Base-by-base conservation (phyloP, 2,329 filamentous ascomycete species). In the Cladophialophora chaetospira region DNA sequence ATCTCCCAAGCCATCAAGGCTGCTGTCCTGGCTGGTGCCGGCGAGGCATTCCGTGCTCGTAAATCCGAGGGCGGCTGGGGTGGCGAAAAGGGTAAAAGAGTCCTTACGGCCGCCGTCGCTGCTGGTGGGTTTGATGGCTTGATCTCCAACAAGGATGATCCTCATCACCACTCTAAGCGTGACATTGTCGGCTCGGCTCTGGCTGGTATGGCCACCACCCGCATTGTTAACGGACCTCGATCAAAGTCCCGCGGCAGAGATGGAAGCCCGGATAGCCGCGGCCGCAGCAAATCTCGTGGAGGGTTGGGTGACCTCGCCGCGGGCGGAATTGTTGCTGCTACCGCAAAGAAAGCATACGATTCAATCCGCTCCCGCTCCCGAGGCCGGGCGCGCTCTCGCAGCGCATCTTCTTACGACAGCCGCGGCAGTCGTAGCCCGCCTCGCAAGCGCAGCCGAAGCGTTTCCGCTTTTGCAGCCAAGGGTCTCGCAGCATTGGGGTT, bases 51-150 rank as follows among this genome's bases (percentile, higher is more conserved):
- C 80, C 88, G 90, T 60, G 87, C 91, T 55, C 87, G 92, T 70
- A 96, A 93, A 68, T 88, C 94, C 61, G 88, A 91, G 2, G 93
- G 93, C 53, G 84, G 87, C 40, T 97, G 92, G 91, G 88, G 87
- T 62, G 93, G 92, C 33, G 88, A 89, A 62, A 97, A 97, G 75
- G 90, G 91, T 64, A 94, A 91, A 77, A 90, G 93, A 50, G 84
- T 97, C 58, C 82, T 96, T 46, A 97, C 93, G 19, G 92, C 91
- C 45, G 93, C 93, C 31, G 73, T 86, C 23, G 88, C 90, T 73
- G 91, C 93, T 58, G 93, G 89, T 64, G 89, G 91, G 56, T 88
- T 96, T 60, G 91, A 97, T 71, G 85, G 86, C 6, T 82, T 91
- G 38, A 78, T 87, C 55, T 62, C 61, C 9, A 52, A 57, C 44